These are phyloP conservation scores for Phytophthora pisi DNA, from an alignment of 352 stramenopile species.

Conservation along the genomic window DNA sequence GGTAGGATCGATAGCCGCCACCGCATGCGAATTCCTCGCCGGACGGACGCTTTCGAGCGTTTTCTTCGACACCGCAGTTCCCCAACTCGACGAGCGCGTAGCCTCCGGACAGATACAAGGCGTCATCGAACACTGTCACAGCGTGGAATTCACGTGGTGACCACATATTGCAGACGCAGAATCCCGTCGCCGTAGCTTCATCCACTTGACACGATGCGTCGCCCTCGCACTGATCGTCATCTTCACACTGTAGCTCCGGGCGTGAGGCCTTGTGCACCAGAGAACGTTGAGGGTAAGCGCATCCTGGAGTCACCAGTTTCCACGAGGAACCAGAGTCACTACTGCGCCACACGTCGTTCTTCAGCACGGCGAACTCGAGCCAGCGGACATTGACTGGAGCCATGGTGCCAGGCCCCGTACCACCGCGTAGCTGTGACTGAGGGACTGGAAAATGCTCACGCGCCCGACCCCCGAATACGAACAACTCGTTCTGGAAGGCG, in stretches of 20 bases:
- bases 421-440: conserved; percentile 54
- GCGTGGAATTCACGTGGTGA: conserved; percentile 76
- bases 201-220: conserved; percentile 66
- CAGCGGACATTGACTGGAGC: conserved; percentile 50
- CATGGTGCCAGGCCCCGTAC: conserved; percentile 29
- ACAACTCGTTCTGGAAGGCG: conserved; percentile 64
- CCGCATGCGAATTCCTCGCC: conserved; percentile 74
- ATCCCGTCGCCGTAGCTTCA: conserved; percentile 43
- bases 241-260: conserved; percentile 59
- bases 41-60: conserved; percentile 48
- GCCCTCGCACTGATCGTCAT: conserved; percentile 68
- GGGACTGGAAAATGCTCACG: conserved; percentile 66
- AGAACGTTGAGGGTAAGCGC: conserved; percentile 53
- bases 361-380: conserved; percentile 72
- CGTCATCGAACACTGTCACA: conserved; percentile 45
- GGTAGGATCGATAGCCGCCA: conserved; percentile 63
- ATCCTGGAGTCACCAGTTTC: conserved; percentile 74
- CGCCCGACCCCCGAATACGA: conserved; percentile 65
- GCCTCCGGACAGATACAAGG: conserved; percentile 64
- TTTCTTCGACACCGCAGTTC: conserved; percentile 70
- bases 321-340: conserved; percentile 71
- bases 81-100: conserved; percentile 68
- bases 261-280: conserved; percentile 60
- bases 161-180: conserved; percentile 82
- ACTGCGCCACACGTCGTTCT: conserved; percentile 85